These are phyloP conservation scores for Myxozyma neglecta DNA, from an alignment of 805 yeast species.

Conservation along the genomic window DNA sequence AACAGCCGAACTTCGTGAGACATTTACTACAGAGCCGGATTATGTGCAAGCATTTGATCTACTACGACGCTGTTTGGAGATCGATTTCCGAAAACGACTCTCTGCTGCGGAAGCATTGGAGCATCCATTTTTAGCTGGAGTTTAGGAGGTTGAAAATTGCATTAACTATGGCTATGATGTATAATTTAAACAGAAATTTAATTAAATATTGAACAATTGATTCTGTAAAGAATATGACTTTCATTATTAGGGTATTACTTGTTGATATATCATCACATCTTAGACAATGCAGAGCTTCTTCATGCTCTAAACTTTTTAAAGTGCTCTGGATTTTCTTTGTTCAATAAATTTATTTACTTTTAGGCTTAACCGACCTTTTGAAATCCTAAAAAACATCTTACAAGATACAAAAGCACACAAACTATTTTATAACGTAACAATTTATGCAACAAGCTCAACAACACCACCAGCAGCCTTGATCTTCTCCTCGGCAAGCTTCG, in stretches of 20 bases:
- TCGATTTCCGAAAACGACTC: constrained; percentile 69
- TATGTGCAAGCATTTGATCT: constrained; percentile 39
- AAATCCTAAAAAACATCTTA: constrained; percentile 15
- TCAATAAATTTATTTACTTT: constrained; percentile 22
- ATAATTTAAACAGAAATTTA: no score
- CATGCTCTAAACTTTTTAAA: no score
- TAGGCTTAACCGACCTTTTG: constrained; percentile 25
- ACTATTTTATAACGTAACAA: constrained; percentile 13
- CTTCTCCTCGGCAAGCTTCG: constrained; percentile 99
- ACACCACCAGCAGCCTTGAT: constrained; percentile 99
- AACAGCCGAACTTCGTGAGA: neutral
- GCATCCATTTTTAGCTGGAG: constrained; percentile 28
- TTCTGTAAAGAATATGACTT: neutral
- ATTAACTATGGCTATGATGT: no score
- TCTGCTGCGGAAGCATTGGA: constrained; percentile 61
- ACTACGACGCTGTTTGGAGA: constrained; percentile 57
- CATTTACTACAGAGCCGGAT: constrained; percentile 11
- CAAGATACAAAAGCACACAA: constrained; percentile 18
- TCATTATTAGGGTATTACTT: neutral
- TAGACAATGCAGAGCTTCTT: no score
- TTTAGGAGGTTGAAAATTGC: neutral
- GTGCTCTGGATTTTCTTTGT: no score
- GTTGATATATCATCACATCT: no score
- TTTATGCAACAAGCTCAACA: constrained; percentile 97
- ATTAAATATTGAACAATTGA: no score